Base-by-base conservation (phyloP, 306 rosid species). In the Bauhinia variegata region DNA sequence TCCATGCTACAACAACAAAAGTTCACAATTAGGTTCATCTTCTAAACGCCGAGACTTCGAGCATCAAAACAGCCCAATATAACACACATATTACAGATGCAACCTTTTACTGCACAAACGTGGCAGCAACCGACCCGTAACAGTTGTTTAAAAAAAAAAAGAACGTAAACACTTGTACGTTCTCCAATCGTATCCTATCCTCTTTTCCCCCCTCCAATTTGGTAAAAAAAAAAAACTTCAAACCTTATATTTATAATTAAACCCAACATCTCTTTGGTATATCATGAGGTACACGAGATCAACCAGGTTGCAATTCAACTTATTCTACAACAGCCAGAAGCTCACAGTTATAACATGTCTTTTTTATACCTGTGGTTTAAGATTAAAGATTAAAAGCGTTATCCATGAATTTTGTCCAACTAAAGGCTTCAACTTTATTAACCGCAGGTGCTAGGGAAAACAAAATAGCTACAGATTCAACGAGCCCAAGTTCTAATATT, bases 1-100 rank as follows among this genome's bases (percentile, higher is more conserved):
- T 83, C 96, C 97, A 91, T 1, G 82, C 97, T 89, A 85, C 82
- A 84, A 7, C 71, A 76, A 2, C 1, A n/a, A n/a, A n/a, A n/a
- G n/a, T n/a, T n/a, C n/a, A n/a, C n/a, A n/a, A n/a, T n/a, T n/a
- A n/a, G n/a, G n/a, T n/a, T n/a, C n/a, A n/a, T n/a, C n/a, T n/a
- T n/a, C n/a, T n/a, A n/a, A n/a, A n/a, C n/a, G n/a, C n/a, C n/a
- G n/a, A n/a, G n/a, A n/a, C n/a, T n/a, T n/a, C n/a, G 17, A 79
- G 44, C 43, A 23, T 37, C 17, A 28, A 46, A 44, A 36, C 7
- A 8, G 39, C 30, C 11, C 4, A 43, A 23, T 48, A 23, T 23
- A 23, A 23, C 2, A 23, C 28, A 23, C 28, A 23, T 23, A 23
- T 23, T n/a, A n/a, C n/a, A n/a, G n/a, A 23, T 23, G 28, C 28